These are phyloP conservation scores for Fragaria vesca DNA, from an alignment of 306 rosid species.

Conservation along the genomic window DNA sequence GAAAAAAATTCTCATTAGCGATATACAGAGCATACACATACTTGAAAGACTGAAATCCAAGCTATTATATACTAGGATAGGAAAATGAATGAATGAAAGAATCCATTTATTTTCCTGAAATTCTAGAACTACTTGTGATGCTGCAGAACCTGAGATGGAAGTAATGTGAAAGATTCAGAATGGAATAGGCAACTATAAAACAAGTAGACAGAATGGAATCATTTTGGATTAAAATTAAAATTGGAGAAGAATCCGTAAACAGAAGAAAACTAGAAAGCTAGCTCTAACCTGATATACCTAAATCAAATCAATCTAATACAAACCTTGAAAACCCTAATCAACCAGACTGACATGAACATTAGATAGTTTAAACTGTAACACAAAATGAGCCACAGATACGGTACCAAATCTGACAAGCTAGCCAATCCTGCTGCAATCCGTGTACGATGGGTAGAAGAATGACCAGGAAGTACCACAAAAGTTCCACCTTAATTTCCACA, in stretches of 20 bases:
- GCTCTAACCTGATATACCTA: not conserved
- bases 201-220: not conserved
- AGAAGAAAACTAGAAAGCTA: not conserved
- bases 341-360: not conserved
- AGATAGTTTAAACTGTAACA: not conserved
- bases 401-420: not conserved
- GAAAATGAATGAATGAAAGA: not conserved
- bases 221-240: no score
- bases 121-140: not conserved
- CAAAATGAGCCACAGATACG: not conserved
- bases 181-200: not conserved
- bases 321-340: not conserved
- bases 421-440: not conserved
- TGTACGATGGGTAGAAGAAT: slow-evolving; percentile 7
- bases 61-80: not conserved
- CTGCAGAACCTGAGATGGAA: not conserved
- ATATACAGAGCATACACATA: not conserved
- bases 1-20: not conserved
- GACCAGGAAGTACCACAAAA: slow-evolving; percentile 2
- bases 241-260: not conserved
- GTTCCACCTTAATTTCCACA: not conserved
- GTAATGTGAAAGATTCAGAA: not conserved
- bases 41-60: not conserved
- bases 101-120: not conserved
- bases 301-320: not conserved